phyloP scores from a whole-genome alignment of 2,329 filamentous ascomycete genomes.

The Colletotrichum falcatum region DNA sequence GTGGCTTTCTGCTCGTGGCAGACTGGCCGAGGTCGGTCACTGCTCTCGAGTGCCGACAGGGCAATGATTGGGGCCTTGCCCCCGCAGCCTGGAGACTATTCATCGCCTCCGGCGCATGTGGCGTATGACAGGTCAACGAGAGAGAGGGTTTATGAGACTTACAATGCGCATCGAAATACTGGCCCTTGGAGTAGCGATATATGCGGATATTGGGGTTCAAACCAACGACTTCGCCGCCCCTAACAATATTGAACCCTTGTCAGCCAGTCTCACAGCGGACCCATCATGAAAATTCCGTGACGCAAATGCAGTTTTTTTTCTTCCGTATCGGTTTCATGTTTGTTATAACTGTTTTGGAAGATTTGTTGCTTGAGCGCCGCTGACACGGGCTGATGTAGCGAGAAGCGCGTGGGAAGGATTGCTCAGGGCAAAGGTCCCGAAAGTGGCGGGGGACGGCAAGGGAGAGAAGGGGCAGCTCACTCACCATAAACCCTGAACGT shows the following conservation, averaged over 20 bases:
- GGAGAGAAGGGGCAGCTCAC: slow-evolving; percentile 43
- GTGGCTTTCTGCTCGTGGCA: slow-evolving; percentile 14
- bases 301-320: slow-evolving; percentile 22
- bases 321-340: slow-evolving; percentile 24
- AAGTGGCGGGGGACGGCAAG: slow-evolving; percentile 1
- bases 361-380: neutral
- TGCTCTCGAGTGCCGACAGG: neutral
- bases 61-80: slow-evolving; percentile 2
- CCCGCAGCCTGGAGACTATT: slow-evolving; percentile 7
- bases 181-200: slow-evolving; percentile 86
- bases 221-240: slow-evolving; percentile 87
- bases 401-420: slow-evolving; percentile 29
- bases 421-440: slow-evolving; percentile 17
- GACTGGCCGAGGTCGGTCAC: slow-evolving; percentile 4
- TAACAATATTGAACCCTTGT: slow-evolving; percentile 53
- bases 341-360: slow-evolving; percentile 10
- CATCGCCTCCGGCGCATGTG: slow-evolving; percentile 17
- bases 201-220: slow-evolving; percentile 90
- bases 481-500: slow-evolving; percentile 58
- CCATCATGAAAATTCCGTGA: neutral
- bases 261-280: slow-evolving; percentile 19
- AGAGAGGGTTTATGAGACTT: slow-evolving; percentile 52
- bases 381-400: slow-evolving; percentile 29
- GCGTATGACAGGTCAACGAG: slow-evolving; percentile 36
- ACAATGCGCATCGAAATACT: slow-evolving; percentile 96